A percentile compares a stretch with the other conserved stretches of the same genome.
Evolutionary conservation across 2,329 filamentous ascomycete species (phyloP).

Genomic region (Pyrenochaeta sp.): DNA sequence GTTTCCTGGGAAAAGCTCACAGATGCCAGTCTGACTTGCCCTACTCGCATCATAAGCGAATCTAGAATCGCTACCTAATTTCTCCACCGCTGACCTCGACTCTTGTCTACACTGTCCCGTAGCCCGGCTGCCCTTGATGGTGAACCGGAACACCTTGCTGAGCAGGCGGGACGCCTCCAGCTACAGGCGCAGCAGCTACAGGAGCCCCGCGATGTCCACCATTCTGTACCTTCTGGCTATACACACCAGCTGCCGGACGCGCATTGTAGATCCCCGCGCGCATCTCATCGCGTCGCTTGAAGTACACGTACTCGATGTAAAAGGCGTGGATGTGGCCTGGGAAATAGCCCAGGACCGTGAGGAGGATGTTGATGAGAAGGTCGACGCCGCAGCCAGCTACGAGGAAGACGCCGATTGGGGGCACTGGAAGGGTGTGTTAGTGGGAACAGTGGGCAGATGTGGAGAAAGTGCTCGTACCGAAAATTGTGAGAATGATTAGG

Average conservation of each 20-base stretch:
- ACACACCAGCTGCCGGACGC: constrained; percentile 72
- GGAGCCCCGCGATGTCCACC: constrained; percentile 58
- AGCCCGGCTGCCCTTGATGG: constrained; percentile 15
- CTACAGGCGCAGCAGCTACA: neutral
- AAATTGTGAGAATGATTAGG: constrained; percentile 57
- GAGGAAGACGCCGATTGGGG: constrained; percentile 59
- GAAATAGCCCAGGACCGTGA: constrained; percentile 63
- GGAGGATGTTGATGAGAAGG: constrained; percentile 58
- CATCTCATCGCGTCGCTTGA: constrained; percentile 72
- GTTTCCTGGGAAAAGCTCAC: no score
- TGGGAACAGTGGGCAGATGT: neutral
- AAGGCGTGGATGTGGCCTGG: constrained; percentile 82
- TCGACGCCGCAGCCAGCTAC: constrained; percentile 61
- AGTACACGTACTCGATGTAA: constrained; percentile 85
- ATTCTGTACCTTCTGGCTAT: constrained; percentile 75
- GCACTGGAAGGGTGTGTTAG: constrained; percentile 44
- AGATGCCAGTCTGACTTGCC: no score
- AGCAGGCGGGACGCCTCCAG: constrained; percentile 11
- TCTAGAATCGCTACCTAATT: neutral
- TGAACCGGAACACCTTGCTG: constrained; percentile 7
- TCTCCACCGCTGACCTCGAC: neutral
- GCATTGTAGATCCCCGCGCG: constrained; percentile 64
- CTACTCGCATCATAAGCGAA: no score
- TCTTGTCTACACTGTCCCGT: constrained; percentile 14
- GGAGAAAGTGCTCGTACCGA: constrained; percentile 41